phyloP scores from a whole-genome alignment of 768 basidiomycete genomes.

The Termitomyces sp. region DNA sequence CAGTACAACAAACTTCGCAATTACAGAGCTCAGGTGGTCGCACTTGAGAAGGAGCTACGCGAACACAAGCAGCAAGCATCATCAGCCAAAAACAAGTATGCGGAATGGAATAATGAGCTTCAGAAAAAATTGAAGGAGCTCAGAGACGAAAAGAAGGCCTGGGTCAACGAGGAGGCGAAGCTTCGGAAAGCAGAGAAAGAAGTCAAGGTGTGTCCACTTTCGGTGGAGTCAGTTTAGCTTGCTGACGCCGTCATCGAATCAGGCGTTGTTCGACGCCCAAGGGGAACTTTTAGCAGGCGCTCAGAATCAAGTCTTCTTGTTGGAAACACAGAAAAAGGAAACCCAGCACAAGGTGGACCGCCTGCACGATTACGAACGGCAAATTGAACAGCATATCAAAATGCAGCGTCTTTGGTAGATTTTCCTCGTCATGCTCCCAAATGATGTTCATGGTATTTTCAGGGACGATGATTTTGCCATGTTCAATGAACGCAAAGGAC shows the following conservation, averaged over 20 bases:
- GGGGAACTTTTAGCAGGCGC: slow-evolving; percentile 65
- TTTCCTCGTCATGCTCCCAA: neutral
- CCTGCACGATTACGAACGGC: slow-evolving; percentile 79
- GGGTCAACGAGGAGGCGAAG: slow-evolving; percentile 63
- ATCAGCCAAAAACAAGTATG: slow-evolving; percentile 69
- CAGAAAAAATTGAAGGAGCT: slow-evolving; percentile 70
- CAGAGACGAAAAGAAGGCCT: slow-evolving; percentile 74
- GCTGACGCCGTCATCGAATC: slow-evolving; percentile 1
- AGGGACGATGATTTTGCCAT: slow-evolving; percentile 76
- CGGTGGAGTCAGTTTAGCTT: neutral
- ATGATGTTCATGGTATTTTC: neutral
- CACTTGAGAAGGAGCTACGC: slow-evolving; percentile 62
- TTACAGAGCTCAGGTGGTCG: slow-evolving; percentile 62
- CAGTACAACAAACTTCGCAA: slow-evolving; percentile 82
- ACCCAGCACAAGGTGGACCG: slow-evolving; percentile 77
- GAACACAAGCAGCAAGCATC: slow-evolving; percentile 71
- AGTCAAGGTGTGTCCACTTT: slow-evolving; percentile 40
- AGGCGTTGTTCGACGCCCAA: slow-evolving; percentile 70
- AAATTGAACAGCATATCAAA: slow-evolving; percentile 75
- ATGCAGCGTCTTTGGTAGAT: slow-evolving; percentile 75
- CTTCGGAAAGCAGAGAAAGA: slow-evolving; percentile 71
- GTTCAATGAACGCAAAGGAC: slow-evolving; percentile 58
- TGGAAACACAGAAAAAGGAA: slow-evolving; percentile 74
- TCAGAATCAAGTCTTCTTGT: slow-evolving; percentile 56
- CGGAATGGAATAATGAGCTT: slow-evolving; percentile 80